Evolutionary conservation across 257 asterid genomes (phyloP), one percentile per base, ranked within the genome.

Genomic region (Avicennia marina): DNA sequence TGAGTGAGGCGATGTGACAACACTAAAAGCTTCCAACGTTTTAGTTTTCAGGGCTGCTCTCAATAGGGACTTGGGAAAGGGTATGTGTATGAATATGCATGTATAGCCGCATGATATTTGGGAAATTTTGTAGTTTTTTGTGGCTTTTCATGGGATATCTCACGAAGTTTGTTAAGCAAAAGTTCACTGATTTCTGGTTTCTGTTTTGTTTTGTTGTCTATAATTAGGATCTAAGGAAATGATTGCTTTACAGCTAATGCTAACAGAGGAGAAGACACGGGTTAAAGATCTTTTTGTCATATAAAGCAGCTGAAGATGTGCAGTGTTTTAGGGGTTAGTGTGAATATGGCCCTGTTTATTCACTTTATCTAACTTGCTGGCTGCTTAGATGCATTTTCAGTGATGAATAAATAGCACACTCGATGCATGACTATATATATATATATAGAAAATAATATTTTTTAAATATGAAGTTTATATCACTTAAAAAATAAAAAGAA

Each of bases 191-290:
- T 43, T 70, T 29, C 53, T 60, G 72, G 63, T 62, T 47, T 66
- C 22, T 36, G 57, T 69, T 47, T 42, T 45, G 61, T 43, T 26
- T 60, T 73, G 34, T 42, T 66, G 47, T 62, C 34, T 54, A 40
- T 50, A 58, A 51, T 62, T 56, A 70, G 74, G 64, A 53, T 60
- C 66, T 13, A 65, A 66, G 62, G 55, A 24, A 75, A 75, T 75
- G 70, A 75, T 75, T 71, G 31, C 67, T 6, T 52, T 60, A n/a
- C n/a, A n/a, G n/a, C n/a, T n/a, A n/a, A n/a, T 31, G 32, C 57
- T 38, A n/a, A 64, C 39, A 43, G n/a, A n/a, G n/a, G n/a, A n/a
- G n/a, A 56, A 12, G 12, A n/a, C 52, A 68, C 63, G n/a, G 25
- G 44, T 3, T 17, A 20, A 19, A 36, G 19, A 24, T 48, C 6